Conservation (phyloP, 768 basidiomycete species). For the Tremella mesenterica region DNA sequence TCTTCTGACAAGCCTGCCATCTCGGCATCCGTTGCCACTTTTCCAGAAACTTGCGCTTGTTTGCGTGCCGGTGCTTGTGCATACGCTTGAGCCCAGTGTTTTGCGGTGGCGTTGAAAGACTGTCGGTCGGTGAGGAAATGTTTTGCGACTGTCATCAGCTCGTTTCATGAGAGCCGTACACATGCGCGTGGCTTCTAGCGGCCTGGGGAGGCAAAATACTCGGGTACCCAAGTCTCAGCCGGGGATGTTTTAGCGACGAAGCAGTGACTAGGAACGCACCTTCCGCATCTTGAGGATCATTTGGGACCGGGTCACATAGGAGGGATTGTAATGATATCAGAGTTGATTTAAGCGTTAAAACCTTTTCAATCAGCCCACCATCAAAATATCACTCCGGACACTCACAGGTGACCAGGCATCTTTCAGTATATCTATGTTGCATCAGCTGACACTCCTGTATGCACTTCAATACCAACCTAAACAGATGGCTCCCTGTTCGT, state of each 20-base stretch:
- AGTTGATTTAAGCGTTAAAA: conserved; percentile 90
- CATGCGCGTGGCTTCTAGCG: too few species aligned
- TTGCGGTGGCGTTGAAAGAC: conserved; percentile 84
- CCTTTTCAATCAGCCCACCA: conserved; percentile 50
- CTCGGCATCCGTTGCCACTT: conserved; percentile 47
- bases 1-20: conserved; percentile 72
- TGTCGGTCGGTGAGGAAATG: conserved; percentile 82
- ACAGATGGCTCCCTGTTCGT: conserved; percentile 69
- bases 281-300: conserved; percentile 95
- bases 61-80: conserved; percentile 58
- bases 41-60: conserved; percentile 27
- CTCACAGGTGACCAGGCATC: conserved; percentile 49
- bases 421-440: conserved; percentile 48
- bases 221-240: background rate
- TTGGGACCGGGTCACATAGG: conserved; percentile 86
- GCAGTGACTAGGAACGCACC: conserved; percentile 25
- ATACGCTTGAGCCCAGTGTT: conserved; percentile 88
- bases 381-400: background rate
- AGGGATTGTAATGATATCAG: conserved; percentile 89
- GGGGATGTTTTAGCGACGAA: background rate
- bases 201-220: background rate
- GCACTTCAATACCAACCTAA: conserved; percentile 54
- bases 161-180: too few species aligned
- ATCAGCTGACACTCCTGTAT: background rate
- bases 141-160: conserved; percentile 60